Evolutionary conservation across 495 filamentous ascomycete genomes (phyloP).

Genomic region (Penicillium crystallinum): DNA sequence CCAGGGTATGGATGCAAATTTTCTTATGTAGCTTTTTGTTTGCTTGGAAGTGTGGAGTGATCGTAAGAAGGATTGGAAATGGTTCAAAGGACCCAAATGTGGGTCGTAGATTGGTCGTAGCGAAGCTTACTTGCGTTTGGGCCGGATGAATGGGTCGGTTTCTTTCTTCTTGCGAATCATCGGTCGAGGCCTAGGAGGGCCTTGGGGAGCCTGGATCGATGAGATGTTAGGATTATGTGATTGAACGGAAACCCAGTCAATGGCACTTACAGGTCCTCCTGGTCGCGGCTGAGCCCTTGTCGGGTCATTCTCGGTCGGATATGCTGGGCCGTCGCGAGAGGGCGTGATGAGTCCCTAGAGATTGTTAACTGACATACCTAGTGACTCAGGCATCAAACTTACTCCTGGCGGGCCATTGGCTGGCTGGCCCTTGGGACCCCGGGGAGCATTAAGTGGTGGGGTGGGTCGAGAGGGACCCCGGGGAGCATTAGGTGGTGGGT

Average conservation of each 20-base stretch:
- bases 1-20: neutral
- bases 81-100: neutral
- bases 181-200: slow-evolving; percentile 21
- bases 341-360: slow-evolving; percentile 35
- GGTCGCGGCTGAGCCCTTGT: slow-evolving; percentile 9
- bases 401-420: slow-evolving; percentile 25
- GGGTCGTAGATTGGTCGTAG: neutral
- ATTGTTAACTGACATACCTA: slow-evolving; percentile 6
- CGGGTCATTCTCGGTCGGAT: slow-evolving; percentile 15
- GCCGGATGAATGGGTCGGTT: slow-evolving; percentile 48
- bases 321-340: slow-evolving; percentile 34
- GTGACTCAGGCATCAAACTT: slow-evolving; percentile 11
- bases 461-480: neutral
- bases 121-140: slow-evolving; percentile 29
- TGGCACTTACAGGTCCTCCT: slow-evolving; percentile 21
- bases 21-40: neutral
- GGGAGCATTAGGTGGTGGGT: slow-evolving; percentile 3
- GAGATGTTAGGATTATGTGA: neutral
- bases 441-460: slow-evolving; percentile 6
- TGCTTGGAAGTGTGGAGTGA: neutral
- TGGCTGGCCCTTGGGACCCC: slow-evolving; percentile 1
- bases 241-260: slow-evolving; percentile 5
- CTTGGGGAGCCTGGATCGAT: slow-evolving; percentile 6
- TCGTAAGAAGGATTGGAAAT: neutral
- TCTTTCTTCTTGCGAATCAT: slow-evolving; percentile 45